Conservation (phyloP, 2,329 filamentous ascomycete genomes). For the Colletotrichum brevisporum region DNA sequence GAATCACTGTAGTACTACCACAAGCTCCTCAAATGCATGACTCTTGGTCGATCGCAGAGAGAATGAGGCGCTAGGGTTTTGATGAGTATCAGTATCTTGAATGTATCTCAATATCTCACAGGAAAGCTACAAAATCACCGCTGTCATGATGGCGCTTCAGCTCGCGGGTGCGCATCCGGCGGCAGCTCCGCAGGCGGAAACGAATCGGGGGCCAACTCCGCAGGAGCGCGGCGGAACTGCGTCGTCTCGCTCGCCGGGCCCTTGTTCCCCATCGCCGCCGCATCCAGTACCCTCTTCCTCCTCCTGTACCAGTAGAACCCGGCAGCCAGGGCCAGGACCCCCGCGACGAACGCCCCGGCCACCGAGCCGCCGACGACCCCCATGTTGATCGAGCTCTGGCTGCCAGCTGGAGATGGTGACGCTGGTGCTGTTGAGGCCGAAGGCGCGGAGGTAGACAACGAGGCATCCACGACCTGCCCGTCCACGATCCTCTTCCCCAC, state of each 20-base stretch:
- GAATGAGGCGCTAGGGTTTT: no score
- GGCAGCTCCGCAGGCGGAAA: neutral
- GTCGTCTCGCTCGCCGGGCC: neutral
- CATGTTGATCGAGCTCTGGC: neutral
- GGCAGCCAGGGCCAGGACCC: neutral
- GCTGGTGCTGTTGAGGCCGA: no score
- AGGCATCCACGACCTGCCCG: neutral
- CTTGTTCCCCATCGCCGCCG: neutral
- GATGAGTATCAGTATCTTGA: no score
- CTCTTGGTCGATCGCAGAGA: no score
- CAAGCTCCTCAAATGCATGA: no score
- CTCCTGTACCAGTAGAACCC: neutral
- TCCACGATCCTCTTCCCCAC: neutral
- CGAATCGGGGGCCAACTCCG: neutral
- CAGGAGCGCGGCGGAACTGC: neutral
- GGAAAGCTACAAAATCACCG: no score
- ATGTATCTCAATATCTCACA: no score
- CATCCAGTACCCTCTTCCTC: neutral
- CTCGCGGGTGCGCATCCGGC: no score
- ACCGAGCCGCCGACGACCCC: slow-evolving; percentile 3
- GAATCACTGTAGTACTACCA: no score
- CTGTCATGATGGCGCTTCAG: no score
- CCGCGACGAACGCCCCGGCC: neutral
- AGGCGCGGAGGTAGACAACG: neutral
- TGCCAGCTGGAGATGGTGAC: no score